A percentile compares a stretch with the other conserved stretches of the same genome.
These are phyloP conservation scores for Aspergillus floridensis DNA, from an alignment of 2,329 filamentous ascomycete genomes.

Conservation along the genomic window DNA sequence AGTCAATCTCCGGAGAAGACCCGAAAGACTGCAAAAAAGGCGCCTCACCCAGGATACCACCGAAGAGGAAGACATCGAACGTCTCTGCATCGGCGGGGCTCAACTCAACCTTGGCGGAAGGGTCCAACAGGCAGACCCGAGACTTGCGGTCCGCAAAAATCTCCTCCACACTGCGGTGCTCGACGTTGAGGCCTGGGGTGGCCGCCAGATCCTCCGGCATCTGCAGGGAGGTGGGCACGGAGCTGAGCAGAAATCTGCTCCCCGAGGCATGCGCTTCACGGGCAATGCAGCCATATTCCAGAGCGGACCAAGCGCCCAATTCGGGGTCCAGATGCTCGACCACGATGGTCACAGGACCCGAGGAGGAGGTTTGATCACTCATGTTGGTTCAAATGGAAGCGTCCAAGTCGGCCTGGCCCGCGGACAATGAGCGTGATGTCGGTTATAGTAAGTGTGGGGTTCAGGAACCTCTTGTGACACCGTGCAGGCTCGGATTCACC, in stretches of 20 bases:
- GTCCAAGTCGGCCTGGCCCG: background rate
- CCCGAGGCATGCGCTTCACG: constrained; percentile 68
- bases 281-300: constrained; percentile 89
- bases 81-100: constrained; percentile 74
- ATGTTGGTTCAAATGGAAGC: constrained; percentile 17
- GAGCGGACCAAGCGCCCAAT: constrained; percentile 86
- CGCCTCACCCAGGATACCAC: constrained; percentile 82
- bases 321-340: constrained; percentile 97
- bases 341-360: constrained; percentile 70
- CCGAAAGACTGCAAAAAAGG: background rate
- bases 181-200: constrained; percentile 64
- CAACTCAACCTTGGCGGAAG: constrained; percentile 75
- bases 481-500: background rate
- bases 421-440: constrained; percentile 1
- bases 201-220: constrained; percentile 60
- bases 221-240: constrained; percentile 66
- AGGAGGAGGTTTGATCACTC: constrained; percentile 20
- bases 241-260: constrained; percentile 76
- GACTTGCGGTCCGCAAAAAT: constrained; percentile 71
- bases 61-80: constrained; percentile 93
- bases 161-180: constrained; percentile 76
- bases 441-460: constrained; percentile 3
- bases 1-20: background rate
- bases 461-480: background rate
- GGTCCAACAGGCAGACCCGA: constrained; percentile 85